Conservation (phyloP, 345 rosid genomes). For the Hibiscus mutabilis region DNA sequence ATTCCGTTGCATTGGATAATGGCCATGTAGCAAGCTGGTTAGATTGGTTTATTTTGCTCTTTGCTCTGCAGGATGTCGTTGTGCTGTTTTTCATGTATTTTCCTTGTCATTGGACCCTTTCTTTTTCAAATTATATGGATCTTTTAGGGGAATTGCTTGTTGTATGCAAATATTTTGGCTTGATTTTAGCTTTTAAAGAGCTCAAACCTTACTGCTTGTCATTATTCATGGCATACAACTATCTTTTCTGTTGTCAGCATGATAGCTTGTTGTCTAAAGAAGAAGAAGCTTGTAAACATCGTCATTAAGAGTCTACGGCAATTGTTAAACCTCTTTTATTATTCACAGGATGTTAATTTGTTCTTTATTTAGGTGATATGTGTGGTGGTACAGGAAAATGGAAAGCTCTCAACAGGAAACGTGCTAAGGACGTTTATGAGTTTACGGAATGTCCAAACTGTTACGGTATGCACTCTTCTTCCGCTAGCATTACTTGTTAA, state of each 20-base stretch:
- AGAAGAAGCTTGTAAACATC: no score
- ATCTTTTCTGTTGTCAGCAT: no score
- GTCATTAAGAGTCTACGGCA: conserved; percentile 1
- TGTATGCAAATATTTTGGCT: no score
- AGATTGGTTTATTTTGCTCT: neutral
- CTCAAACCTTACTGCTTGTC: no score
- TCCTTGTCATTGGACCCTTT: neutral
- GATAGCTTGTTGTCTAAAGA: no score
- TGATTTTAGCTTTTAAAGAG: no score
- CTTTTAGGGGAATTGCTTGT: no score
- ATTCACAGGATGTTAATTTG: conserved; percentile 12
- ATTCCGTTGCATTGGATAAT: neutral
- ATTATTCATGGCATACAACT: no score
- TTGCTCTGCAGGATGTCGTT: neutral
- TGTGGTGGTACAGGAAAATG: conserved; percentile 99
- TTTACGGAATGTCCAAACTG: conserved; percentile 95
- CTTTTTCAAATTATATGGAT: neutral
- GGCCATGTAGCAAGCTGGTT: neutral
- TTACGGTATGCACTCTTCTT: conserved; percentile 48
- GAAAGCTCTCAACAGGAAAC: conserved; percentile 94
- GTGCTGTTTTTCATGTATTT: neutral
- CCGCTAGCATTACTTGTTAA: neutral
- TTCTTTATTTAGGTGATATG: conserved; percentile 71
- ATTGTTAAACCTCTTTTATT: neutral
- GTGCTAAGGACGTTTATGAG: conserved; percentile 94